Evolutionary conservation across 441 rosid species (phyloP), one percentile per base, ranked within the genome.

Genomic region (Euphorbia celastroides): DNA sequence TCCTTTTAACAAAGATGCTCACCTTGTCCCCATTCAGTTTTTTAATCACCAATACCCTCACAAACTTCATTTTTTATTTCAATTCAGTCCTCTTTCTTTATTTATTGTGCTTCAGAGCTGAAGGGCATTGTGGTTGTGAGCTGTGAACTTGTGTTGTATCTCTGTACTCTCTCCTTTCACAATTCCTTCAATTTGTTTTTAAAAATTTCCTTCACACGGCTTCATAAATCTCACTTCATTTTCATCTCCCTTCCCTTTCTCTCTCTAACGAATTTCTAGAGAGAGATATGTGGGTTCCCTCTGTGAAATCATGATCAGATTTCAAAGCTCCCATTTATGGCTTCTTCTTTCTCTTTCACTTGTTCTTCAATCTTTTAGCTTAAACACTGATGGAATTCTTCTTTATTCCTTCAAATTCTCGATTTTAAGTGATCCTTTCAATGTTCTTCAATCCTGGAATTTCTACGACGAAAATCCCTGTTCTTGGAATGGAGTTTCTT

Each of bases 401-500:
- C 76, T 92, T 57, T 83, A 84, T 67, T 88, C 85, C 70, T 84
- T 92, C 74, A 89, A 85, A 72, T 72, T 69, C 74, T 84, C 93
- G 28, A 69, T 88, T 70, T 64, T 80, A 54, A 73, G 70, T 44
- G 98, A 92, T 73, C 93, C 98, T 31, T 71, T 81, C 14, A 64
- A 54, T 26, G 86, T 57, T 7, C 79, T 89, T 36, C 65, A 73
- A 25, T 71, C 51, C 77, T 92, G 98, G 98, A 88, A 60, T 62
- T 70, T 64, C 81, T 17, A 41, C 54, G 87, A 83, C 67, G 78
- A 81, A 65, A 84, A 79, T 66, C 96, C 98, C 2, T 92, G 98
- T 81, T 86, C 81, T 0, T 92, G 98, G 98, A 62, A 74, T 48
- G 96, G 98, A 42, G 89, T 92, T 58, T 65, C 77, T 50, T 92